Percentiles rank a stretch among this genome's conserved stretches.
phyloP scores from a whole-genome alignment of 2,329 filamentous ascomycete genomes.

The Rhynchosporium agropyri region DNA sequence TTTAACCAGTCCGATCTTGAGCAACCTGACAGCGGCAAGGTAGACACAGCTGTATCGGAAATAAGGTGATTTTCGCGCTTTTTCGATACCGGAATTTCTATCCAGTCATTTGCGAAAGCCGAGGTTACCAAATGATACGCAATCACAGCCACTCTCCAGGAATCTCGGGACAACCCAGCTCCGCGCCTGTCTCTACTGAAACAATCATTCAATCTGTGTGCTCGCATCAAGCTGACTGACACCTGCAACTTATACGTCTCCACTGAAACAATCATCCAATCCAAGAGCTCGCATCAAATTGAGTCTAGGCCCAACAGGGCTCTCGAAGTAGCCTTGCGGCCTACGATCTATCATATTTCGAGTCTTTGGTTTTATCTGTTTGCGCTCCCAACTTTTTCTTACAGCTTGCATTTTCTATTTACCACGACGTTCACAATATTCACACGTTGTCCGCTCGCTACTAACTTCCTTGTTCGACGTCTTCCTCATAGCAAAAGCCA shows the following conservation, averaged over 20 bases:
- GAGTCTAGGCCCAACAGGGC: background rate
- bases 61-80: no score
- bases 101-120: no score
- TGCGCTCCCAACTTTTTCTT: background rate
- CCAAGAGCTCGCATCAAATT: constrained; percentile 1
- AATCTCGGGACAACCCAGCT: constrained; percentile 5
- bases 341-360: background rate
- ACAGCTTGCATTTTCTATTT: background rate
- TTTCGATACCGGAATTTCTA: no score
- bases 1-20: no score
- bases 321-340: constrained; percentile 9
- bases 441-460: constrained; percentile 4
- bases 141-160: background rate
- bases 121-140: background rate
- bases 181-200: background rate
- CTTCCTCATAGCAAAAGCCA: background rate
- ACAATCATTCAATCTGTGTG: background rate
- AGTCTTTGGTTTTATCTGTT: background rate
- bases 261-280: background rate
- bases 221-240: background rate
- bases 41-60: no score
- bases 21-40: no score
- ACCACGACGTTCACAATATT: background rate
- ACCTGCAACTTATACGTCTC: background rate
- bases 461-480: constrained; percentile 1